Evolutionary conservation across 495 filamentous ascomycete genomes (phyloP).

Genomic region (Podospora sp.): DNA sequence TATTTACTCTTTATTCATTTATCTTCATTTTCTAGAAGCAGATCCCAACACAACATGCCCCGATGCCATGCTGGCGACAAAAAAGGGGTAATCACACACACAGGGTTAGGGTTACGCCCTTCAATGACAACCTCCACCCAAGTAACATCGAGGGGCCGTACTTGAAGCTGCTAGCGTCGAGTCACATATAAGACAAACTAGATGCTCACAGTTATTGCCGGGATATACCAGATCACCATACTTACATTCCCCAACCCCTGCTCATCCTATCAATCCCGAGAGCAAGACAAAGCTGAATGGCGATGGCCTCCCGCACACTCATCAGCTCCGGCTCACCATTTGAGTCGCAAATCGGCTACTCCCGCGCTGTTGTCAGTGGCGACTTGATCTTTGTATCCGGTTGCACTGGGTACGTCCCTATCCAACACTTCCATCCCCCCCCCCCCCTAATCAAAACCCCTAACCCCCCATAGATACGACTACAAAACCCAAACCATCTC

Average conservation of each 20-base stretch:
- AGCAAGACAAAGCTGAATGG: not conserved
- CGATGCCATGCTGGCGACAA: no score
- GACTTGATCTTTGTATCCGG: slow-evolving; percentile 46
- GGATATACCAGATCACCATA: no score
- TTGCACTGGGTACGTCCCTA: slow-evolving; percentile 39
- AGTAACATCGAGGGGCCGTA: not conserved
- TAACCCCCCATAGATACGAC: slow-evolving; percentile 37
- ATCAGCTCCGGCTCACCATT: slow-evolving; percentile 45
- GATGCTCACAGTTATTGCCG: not conserved
- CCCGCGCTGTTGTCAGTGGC: slow-evolving; percentile 42
- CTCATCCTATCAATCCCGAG: not conserved
- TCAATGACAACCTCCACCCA: not conserved
- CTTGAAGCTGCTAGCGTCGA: not conserved
- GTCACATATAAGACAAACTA: not conserved
- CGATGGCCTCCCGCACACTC: slow-evolving; percentile 24
- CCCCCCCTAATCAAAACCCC: not conserved
- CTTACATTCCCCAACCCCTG: not conserved
- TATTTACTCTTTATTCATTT: no score
- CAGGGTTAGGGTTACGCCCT: not conserved
- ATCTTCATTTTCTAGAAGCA: not conserved
- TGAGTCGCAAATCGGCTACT: slow-evolving; percentile 47
- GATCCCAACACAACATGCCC: no score
- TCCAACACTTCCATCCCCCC: not conserved
- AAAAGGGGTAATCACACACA: not conserved
- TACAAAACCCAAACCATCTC: slow-evolving; percentile 39